These are phyloP conservation scores for Discostella stelligera DNA, from an alignment of 352 stramenopile genomes.

Conservation along the genomic window DNA sequence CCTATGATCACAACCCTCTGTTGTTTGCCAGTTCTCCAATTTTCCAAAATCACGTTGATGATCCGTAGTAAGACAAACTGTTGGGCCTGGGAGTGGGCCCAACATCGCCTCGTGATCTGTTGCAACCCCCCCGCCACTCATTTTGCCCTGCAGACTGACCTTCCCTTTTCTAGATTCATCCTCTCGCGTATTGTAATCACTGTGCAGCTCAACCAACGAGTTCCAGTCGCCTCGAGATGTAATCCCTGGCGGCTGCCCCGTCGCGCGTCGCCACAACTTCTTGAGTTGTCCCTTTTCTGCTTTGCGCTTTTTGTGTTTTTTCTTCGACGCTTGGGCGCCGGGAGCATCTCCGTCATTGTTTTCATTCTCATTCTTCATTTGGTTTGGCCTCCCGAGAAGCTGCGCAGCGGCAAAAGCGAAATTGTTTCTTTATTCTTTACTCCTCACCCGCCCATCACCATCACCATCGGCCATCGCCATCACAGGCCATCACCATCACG, in stretches of 20 bases:
- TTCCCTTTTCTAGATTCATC: conserved; percentile 7
- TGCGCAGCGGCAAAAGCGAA: too few relatives aligned
- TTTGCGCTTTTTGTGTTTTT: conserved; percentile 52
- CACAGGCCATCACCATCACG: too few relatives aligned
- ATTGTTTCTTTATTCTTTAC: too few relatives aligned
- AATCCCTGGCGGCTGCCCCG: conserved; percentile 34
- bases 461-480: too few relatives aligned
- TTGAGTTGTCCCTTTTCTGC: conserved; percentile 55
- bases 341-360: background rate
- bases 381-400: too few relatives aligned
- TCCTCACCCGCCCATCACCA: too few relatives aligned
- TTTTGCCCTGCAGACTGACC: conserved; percentile 18
- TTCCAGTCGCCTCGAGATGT: conserved; percentile 39
- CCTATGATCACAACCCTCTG: conserved; percentile 65
- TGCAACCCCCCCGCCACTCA: conserved; percentile 1
- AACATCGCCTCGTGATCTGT: conserved; percentile 17
- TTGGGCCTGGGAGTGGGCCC: conserved; percentile 42
- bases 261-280: conserved; percentile 60
- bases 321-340: conserved; percentile 10
- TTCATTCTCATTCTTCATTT: too few relatives aligned
- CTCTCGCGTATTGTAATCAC: conserved; percentile 19
- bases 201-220: conserved; percentile 44
- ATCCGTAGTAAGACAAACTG: conserved; percentile 27
- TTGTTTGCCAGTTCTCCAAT: conserved; percentile 47
- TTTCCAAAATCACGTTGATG: conserved; percentile 27